Base-by-base conservation (phyloP, 1,284 basidiomycete genomes). In the Mrakiaceae sp. region DNA sequence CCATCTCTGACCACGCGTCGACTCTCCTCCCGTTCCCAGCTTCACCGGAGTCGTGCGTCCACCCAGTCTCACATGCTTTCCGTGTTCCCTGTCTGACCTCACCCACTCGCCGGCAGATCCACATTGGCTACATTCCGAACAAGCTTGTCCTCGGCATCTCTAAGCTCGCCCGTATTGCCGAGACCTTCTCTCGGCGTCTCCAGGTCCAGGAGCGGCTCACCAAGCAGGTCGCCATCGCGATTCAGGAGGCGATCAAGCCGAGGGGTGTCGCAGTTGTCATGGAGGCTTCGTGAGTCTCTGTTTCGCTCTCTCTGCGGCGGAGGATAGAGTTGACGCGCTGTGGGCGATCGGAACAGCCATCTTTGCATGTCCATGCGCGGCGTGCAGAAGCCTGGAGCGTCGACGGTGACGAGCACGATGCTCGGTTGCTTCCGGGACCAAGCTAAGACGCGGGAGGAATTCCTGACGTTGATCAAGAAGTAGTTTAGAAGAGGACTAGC, bases 321-420 rank as follows among this genome's bases (percentile, higher is more conserved):
- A 53, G 46, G 5, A 10, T 16, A 42, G 27, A 46, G 11, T 58
- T 11, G 52, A 55, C 52, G 52, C 27, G n/a, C 27, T 27, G 27
- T 27, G 27, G 27, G 27, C 27, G 27, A 27, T 27, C 27, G 27
- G 39, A 54, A 48, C 12, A 95, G 93, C 51, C 96, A 99, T 78
- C 83, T 98, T 78, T 99, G 96, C 75, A 99, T 99, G 96, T 93
- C 94, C 1, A 98, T 98, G 94, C 87, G 96, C 66, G 96, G 96
- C 52, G 96, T 99, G 1, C 96, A 99, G 78, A 99, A 99, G 78
- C 95, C 95, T 2, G 95, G 96, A 43, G 84, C 95, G 6, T 84
- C 88, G 27, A 98, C 96, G 0, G 89, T 96, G 47, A 98, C 96
- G 1, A 94, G 90, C n/a, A 97, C 94, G 71, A 99, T 99, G 96